Evolutionary conservation across 78 protist species (phyloP), one percentile per base, ranked within the genome.

Genomic region (Cavenderia fasciculata): DNA sequence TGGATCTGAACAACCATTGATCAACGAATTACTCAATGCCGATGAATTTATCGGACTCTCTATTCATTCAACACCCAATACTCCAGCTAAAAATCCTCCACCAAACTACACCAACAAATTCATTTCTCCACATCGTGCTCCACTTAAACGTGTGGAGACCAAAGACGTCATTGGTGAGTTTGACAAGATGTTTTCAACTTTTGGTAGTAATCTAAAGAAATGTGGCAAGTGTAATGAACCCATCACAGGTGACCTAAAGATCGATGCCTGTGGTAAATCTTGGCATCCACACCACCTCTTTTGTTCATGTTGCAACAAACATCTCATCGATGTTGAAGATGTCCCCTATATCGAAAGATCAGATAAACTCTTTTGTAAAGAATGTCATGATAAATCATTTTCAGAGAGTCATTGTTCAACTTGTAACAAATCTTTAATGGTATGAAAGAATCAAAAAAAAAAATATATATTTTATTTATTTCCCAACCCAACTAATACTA

Each of bases 311-410:
- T 77, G 87, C 29, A 16, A 43, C 3, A 77, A 77, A 61, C 63
- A 36, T 0, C 21, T 77, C 18, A 36, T 49, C 2, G 73, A 43
- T 25, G 10, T 61, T 1, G 70, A 59, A 31, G 46, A 61, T 27
- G 14, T 77, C 16, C 73, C 73, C 6, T 77, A 63, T n/a, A 51
- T 77, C 11, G 87, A 63, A 36, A 62, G 87, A 54, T 44, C 44
- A 8, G 73, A 34, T 49, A 77, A 77, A 29, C 12, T 77, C 33
- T 77, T 63, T 61, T 77, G 87, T 61, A 77, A 77, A 51, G 87
- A 77, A 2, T 73, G 63, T 38, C 87, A 77, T 23, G 87, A 77
- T 61, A 77, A 77, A 61, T 8, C 16, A 21, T 77, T 36, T 61
- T 44, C 43, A 43, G 87, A 77, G 18, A 27, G 59, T 25, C 43